Conservation (phyloP, 1,139 yeast genomes). For the Candida sp. region DNA sequence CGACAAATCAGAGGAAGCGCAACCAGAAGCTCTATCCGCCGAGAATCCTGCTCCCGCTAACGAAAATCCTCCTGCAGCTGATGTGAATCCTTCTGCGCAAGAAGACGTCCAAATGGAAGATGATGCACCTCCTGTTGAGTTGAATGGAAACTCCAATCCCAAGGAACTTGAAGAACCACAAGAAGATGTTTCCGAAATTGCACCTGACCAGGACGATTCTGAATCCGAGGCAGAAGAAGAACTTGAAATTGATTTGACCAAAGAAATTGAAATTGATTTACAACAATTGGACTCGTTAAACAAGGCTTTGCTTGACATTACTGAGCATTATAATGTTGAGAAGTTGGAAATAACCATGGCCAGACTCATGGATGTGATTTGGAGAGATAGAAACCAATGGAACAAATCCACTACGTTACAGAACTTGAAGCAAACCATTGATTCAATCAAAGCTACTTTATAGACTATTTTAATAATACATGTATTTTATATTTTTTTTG, state of each 20-base stretch:
- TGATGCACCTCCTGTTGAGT: not conserved
- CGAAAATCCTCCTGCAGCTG: too few relatives aligned
- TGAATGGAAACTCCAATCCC: slow-evolving; percentile 2
- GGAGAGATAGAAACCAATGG: slow-evolving; percentile 73
- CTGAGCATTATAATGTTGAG: slow-evolving; percentile 65
- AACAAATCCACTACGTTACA: slow-evolving; percentile 54
- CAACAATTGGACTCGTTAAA: slow-evolving; percentile 20
- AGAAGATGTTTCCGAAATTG: slow-evolving; percentile 4
- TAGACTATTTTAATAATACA: slow-evolving; percentile 6
- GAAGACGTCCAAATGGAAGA: slow-evolving; percentile 1
- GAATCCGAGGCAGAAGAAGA: slow-evolving; percentile 32
- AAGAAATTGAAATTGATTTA: slow-evolving; percentile 20
- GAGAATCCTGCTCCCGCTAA: too few relatives aligned
- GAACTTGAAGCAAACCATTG: slow-evolving; percentile 26
- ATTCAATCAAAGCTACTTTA: slow-evolving; percentile 10
- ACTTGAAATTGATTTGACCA: slow-evolving; percentile 19
- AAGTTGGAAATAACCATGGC: slow-evolving; percentile 77
- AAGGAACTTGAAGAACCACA: not conserved
- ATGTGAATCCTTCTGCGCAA: too few relatives aligned
- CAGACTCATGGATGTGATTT: slow-evolving; percentile 70
- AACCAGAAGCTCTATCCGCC: too few relatives aligned
- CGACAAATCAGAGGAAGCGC: too few relatives aligned
- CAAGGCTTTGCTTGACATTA: slow-evolving; percentile 30
- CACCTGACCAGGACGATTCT: slow-evolving; percentile 15
- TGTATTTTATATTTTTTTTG: not conserved